Evolutionary conservation across 208 protist genomes (phyloP), one percentile per base, ranked within the genome.

Genomic region (Porcisia deanei): DNA sequence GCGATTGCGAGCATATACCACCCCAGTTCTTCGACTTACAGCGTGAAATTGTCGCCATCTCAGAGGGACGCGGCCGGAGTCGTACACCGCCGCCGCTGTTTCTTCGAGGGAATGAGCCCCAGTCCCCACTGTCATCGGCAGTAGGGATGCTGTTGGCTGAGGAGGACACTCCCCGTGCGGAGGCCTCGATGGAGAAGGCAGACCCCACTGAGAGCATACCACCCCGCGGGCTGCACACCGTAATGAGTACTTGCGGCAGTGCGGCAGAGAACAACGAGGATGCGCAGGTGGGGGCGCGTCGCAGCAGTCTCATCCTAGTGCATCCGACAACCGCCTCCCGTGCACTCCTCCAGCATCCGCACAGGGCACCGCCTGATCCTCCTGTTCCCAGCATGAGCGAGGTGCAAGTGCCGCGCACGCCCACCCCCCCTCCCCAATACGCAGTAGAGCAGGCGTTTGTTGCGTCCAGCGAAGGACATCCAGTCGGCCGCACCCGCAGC

Each of bases 11-110:
- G 41, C 39, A 61, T n/a, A 61, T 92, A 37, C 88, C 88, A 3
- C 45, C 73, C 14, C 76, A 85, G 55, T 92, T 89, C 55, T 63
- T 76, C 4, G 71, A 85, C 53, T 73, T 92, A 71, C 79, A 92
- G 76, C 68, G 71, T 1, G 82, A 86, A 60, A 67, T 91, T 0
- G 8, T 80, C 16, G 87, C 78, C n/a, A 88, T 91, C 41, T 78
- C 76, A 1, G 60, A 86, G 52, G 81, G 86, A 16, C 81, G 84
- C 55, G 74, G 67, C 30, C 81, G 81, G 25, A 68, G 73, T 22
- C 63, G 70, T 53, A 75, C 72, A 9, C 77, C 75, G 34, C 59
- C 45, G 9, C 65, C 70, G 30, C 64, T 54, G 30, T 59, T 70
- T 4, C 65, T 81, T 18, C 53, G 18, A n/a, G 71, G 66, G 12